phyloP scores from a whole-genome alignment of 1,139 yeast genomes.

The Debaryomyces singareniensis region DNA sequence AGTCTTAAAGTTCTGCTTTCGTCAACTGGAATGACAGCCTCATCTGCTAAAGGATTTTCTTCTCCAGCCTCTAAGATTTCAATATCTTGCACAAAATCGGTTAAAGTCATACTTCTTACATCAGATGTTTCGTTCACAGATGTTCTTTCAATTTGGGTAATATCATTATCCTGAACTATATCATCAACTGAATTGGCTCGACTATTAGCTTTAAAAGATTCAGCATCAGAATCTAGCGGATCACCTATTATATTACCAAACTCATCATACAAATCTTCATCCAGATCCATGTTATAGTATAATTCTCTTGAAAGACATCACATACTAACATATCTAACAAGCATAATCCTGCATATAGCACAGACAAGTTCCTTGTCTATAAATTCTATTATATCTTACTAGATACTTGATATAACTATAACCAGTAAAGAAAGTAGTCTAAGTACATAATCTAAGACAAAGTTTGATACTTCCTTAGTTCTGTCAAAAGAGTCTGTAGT shows the following conservation, averaged over 20 bases:
- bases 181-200: background rate
- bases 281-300: constrained; percentile 13
- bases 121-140: background rate
- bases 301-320: too few relatives aligned
- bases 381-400: too few relatives aligned
- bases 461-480: constrained; percentile 61
- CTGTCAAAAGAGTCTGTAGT: constrained; percentile 79
- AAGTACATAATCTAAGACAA: too few relatives aligned
- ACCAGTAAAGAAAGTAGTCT: too few relatives aligned
- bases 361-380: too few relatives aligned
- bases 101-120: constrained; percentile 1
- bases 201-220: constrained; percentile 7
- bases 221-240: constrained; percentile 40
- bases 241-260: constrained; percentile 71
- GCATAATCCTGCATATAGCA: too few relatives aligned
- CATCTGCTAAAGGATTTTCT: constrained; percentile 16
- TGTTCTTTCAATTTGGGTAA: background rate
- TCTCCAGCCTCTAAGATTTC: constrained; percentile 12
- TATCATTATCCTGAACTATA: background rate
- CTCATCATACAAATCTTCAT: constrained; percentile 70
- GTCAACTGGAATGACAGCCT: constrained; percentile 64
- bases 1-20: constrained; percentile 37
- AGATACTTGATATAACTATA: too few relatives aligned
- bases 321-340: too few relatives aligned
- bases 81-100: constrained; percentile 21